Conservation (phyloP, 2,329 filamentous ascomycete species). For the Trichoderma atrobrunneum region DNA sequence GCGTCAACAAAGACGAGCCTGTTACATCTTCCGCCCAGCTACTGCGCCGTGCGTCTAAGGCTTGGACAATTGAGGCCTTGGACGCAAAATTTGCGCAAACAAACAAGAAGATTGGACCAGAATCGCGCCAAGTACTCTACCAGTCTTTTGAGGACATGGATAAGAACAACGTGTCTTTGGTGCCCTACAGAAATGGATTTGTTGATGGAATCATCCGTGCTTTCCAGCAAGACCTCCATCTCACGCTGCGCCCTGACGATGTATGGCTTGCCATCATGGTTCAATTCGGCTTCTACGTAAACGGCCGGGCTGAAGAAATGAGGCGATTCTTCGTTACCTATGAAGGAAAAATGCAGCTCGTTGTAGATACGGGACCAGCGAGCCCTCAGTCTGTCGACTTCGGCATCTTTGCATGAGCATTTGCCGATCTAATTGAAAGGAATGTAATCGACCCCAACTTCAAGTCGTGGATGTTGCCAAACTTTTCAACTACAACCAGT, state of each 20-base stretch:
- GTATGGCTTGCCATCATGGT: slow-evolving; percentile 32
- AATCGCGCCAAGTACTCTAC: neutral
- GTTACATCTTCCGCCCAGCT: neutral
- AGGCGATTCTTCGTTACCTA: slow-evolving; percentile 20
- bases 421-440: too few species aligned
- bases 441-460: too few species aligned
- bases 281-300: slow-evolving; percentile 23
- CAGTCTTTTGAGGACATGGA: neutral
- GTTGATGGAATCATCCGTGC: slow-evolving; percentile 1
- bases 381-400: neutral
- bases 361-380: neutral
- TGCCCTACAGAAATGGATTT: neutral
- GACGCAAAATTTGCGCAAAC: fast-evolving
- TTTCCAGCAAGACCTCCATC: slow-evolving; percentile 22
- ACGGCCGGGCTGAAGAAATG: slow-evolving; percentile 20
- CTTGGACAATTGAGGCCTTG: neutral
- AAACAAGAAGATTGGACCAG: neutral
- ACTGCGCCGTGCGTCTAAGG: neutral
- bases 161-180: neutral
- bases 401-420: neutral
- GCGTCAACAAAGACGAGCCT: neutral
- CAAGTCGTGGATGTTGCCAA: too few species aligned
- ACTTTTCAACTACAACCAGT: too few species aligned
- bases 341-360: neutral
- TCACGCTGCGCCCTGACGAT: slow-evolving; percentile 25